Percentiles rank a stretch among this genome's conserved stretches.
Conservation (phyloP, 768 basidiomycete species). For the Boletus patriciae region DNA sequence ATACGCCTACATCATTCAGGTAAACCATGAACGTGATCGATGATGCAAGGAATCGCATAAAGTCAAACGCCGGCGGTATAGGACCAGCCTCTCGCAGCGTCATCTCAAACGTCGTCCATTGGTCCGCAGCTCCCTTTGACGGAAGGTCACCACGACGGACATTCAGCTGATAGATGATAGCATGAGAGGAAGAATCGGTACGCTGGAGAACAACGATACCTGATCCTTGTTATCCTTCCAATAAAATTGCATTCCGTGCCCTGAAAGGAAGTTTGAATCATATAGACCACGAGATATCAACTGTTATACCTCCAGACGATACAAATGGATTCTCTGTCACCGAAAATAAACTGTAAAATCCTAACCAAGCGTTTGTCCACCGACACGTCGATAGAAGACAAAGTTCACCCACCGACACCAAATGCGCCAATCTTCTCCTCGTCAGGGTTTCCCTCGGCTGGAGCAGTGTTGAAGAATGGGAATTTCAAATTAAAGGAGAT, state of each 20-base stretch:
- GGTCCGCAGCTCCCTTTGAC: constrained; percentile 25
- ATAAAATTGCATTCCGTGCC: constrained; percentile 93
- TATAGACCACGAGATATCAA: too few relatives aligned
- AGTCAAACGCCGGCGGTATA: constrained; percentile 81
- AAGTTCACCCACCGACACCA: constrained; percentile 17
- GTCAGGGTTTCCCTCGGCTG: constrained; percentile 26
- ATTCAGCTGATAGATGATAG: constrained; percentile 53
- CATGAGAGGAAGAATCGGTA: not conserved
- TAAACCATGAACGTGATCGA: constrained; percentile 92
- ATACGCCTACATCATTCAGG: constrained; percentile 74
- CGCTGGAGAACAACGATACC: constrained; percentile 34
- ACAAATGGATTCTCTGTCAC: constrained; percentile 83
- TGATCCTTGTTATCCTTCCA: constrained; percentile 95
- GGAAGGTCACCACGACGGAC: constrained; percentile 75
- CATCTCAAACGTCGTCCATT: constrained; percentile 93
- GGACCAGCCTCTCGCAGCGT: constrained; percentile 75
- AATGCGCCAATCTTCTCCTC: constrained; percentile 25
- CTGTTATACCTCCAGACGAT: constrained; percentile 63
- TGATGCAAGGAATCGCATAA: constrained; percentile 85
- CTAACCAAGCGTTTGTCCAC: constrained; percentile 25
- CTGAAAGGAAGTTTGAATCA: constrained; percentile 33
- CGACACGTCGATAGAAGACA: too few relatives aligned
- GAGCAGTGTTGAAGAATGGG: too few relatives aligned
- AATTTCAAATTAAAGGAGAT: constrained; percentile 25
- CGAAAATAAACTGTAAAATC: constrained; percentile 79